phyloP scores from a whole-genome alignment of 306 rosid species.

The Cyclanthera cordifolia region DNA sequence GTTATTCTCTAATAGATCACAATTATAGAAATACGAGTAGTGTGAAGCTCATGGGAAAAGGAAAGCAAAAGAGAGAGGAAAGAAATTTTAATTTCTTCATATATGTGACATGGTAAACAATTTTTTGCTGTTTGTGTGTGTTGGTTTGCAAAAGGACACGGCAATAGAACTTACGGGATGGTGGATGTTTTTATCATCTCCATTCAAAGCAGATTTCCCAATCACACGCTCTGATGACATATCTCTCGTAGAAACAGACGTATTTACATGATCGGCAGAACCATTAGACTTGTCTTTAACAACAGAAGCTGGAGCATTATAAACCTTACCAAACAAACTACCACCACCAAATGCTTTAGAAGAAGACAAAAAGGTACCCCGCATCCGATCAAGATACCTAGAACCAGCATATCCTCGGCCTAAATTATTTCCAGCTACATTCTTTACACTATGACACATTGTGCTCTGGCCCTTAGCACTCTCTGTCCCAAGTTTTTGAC shows the following conservation, averaged over 20 bases:
- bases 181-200: constrained; percentile 53
- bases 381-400: constrained; percentile 84
- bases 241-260: constrained; percentile 47
- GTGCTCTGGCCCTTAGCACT: constrained; percentile 38
- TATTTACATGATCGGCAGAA: constrained; percentile 54
- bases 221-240: constrained; percentile 45
- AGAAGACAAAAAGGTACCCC: constrained; percentile 77
- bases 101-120: constrained; percentile 4
- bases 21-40: not conserved
- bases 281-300: constrained; percentile 58
- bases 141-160: not conserved
- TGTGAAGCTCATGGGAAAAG: no score
- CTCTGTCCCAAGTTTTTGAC: constrained; percentile 49
- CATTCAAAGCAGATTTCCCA: constrained; percentile 41
- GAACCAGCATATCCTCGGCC: constrained; percentile 59
- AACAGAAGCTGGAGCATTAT: constrained; percentile 31
- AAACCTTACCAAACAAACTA: constrained; percentile 64
- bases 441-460: constrained; percentile 38
- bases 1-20: not conserved
- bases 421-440: constrained; percentile 32
- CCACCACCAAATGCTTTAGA: constrained; percentile 82
- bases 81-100: not conserved
- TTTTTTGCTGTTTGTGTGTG: not conserved
- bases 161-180: constrained; percentile 55
- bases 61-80: not conserved